Conservation (phyloP, 352 stramenopile species). For the Phytophthora colocasiae region DNA sequence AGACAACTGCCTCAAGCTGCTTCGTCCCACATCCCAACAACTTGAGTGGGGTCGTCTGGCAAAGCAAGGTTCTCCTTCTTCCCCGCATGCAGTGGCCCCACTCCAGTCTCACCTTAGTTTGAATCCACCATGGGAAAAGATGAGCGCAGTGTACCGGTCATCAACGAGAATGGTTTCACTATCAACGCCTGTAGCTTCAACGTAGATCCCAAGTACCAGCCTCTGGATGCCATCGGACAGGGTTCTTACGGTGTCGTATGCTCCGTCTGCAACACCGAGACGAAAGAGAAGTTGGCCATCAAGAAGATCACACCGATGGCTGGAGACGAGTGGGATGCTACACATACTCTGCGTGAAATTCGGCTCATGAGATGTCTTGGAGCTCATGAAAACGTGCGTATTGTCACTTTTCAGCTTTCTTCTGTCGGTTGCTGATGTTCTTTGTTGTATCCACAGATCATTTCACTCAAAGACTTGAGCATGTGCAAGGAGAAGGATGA, state of each 20-base stretch:
- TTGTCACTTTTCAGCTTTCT: not conserved
- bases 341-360: slow-evolving; percentile 92
- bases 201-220: slow-evolving; percentile 83
- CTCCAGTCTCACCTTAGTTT: not conserved
- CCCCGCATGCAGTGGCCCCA: slow-evolving; percentile 31
- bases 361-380: slow-evolving; percentile 90
- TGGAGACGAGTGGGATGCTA: slow-evolving; percentile 89
- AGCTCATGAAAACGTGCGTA: slow-evolving; percentile 89
- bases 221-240: slow-evolving; percentile 90
- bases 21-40: slow-evolving; percentile 26
- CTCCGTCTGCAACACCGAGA: slow-evolving; percentile 81
- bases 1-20: slow-evolving; percentile 19
- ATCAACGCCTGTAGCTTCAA: slow-evolving; percentile 88
- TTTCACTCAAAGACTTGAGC: slow-evolving; percentile 89
- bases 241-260: slow-evolving; percentile 96
- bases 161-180: slow-evolving; percentile 80
- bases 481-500: slow-evolving; percentile 94
- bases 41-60: slow-evolving; percentile 18
- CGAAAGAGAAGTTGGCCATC: slow-evolving; percentile 89
- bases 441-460: slow-evolving; percentile 62
- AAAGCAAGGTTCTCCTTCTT: slow-evolving; percentile 46
- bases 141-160: slow-evolving; percentile 60
- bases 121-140: slow-evolving; percentile 54
- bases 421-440: not conserved
- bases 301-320: slow-evolving; percentile 95